Conservation (phyloP, 2,329 filamentous ascomycete species). For the Fusarium keratoplasticum region DNA sequence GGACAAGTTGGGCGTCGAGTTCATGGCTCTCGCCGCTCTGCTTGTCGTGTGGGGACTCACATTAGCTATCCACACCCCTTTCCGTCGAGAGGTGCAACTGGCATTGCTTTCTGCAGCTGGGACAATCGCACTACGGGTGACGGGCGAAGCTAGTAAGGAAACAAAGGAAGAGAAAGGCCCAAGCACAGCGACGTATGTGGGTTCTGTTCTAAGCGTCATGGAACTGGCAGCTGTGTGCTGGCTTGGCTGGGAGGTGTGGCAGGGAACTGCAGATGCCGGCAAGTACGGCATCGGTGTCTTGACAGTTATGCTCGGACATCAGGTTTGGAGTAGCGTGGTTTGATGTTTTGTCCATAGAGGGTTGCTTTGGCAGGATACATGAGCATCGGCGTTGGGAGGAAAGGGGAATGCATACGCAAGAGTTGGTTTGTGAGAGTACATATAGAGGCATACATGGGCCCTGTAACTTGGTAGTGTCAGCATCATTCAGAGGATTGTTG, state of each 20-base stretch:
- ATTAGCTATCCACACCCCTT: constrained; percentile 34
- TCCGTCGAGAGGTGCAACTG: constrained; percentile 44
- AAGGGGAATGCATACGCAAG: constrained; percentile 3
- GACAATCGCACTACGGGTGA: constrained; percentile 45
- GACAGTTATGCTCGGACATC: constrained; percentile 48
- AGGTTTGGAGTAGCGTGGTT: constrained; percentile 40
- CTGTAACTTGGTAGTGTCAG: neutral
- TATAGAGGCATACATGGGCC: neutral
- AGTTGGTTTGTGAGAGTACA: neutral
- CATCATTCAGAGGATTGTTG: neutral
- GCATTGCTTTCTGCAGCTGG: constrained; percentile 44
- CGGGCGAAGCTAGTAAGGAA: constrained; percentile 42
- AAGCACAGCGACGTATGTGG: constrained; percentile 33
- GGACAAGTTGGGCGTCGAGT: constrained; percentile 31
- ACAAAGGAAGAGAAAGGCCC: constrained; percentile 26
- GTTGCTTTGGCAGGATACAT: constrained; percentile 17
- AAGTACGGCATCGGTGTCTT: constrained; percentile 46
- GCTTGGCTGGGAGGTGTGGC: constrained; percentile 49
- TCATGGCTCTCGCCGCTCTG: constrained; percentile 35
- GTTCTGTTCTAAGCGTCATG: constrained; percentile 45
- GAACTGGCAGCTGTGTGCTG: constrained; percentile 51
- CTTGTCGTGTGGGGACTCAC: constrained; percentile 45
- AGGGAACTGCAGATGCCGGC: constrained; percentile 34
- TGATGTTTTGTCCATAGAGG: constrained; percentile 17
- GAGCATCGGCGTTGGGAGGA: constrained; percentile 17